phyloP scores from a whole-genome alignment of 176 grass and related monocot species.

The Microstegium vimineum region DNA sequence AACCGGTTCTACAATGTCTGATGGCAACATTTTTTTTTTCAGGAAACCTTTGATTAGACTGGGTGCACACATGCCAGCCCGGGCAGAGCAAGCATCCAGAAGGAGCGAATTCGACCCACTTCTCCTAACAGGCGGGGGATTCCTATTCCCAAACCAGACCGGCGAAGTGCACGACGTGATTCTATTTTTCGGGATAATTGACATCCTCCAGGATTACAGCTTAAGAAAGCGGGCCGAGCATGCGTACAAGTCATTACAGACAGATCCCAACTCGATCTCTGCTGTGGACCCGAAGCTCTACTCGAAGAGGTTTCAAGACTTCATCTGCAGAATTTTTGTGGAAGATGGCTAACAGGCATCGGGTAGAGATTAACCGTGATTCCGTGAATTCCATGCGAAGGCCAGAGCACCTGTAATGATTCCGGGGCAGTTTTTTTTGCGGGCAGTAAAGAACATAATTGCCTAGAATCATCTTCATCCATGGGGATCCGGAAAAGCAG shows the following conservation, averaged over 20 bases:
- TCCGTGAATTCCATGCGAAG: neutral
- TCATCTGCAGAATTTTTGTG: slow-evolving; percentile 83
- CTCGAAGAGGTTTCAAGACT: slow-evolving; percentile 94
- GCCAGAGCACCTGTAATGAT: slow-evolving; percentile 35
- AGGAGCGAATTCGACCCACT: slow-evolving; percentile 58
- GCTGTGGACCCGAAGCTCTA: slow-evolving; percentile 90
- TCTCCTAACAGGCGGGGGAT: slow-evolving; percentile 48
- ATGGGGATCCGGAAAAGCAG: slow-evolving; percentile 3
- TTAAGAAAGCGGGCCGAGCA: slow-evolving; percentile 73
- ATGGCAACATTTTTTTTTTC: slow-evolving; percentile 23
- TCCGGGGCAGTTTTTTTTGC: slow-evolving; percentile 7
- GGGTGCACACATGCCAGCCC: slow-evolving; percentile 83
- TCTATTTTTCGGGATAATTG: slow-evolving; percentile 94
- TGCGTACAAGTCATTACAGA: slow-evolving; percentile 84
- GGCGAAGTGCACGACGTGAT: slow-evolving; percentile 65
- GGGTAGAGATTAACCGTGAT: neutral
- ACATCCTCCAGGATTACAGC: slow-evolving; percentile 82
- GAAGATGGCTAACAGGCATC: slow-evolving; percentile 45
- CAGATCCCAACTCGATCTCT: slow-evolving; percentile 86
- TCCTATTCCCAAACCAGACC: slow-evolving; percentile 46
- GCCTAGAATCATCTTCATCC: neutral
- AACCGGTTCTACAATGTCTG: slow-evolving; percentile 2
- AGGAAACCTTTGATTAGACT: slow-evolving; percentile 80
- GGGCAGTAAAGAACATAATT: neutral
- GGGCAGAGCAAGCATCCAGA: slow-evolving; percentile 65